Evolutionary conservation across 2,329 filamentous ascomycete genomes (phyloP).

Genomic region (Orbilia quercus): DNA sequence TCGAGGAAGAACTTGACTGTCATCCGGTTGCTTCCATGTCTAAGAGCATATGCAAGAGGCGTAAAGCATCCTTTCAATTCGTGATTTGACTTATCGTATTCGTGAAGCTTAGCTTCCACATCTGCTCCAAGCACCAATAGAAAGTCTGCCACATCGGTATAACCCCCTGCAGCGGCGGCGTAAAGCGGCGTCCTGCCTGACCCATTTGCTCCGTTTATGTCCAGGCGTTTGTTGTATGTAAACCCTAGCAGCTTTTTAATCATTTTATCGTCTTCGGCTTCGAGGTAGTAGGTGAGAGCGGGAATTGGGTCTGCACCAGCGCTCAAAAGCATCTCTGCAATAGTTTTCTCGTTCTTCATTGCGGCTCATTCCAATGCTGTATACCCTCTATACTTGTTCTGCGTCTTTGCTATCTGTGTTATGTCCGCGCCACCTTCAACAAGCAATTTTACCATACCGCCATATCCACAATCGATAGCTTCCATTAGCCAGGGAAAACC

Average conservation of each 20-base stretch:
- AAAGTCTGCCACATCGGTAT: neutral
- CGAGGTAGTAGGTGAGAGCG: neutral
- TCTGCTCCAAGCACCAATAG: slow-evolving; percentile 6
- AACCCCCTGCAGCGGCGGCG: neutral
- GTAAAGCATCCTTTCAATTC: neutral
- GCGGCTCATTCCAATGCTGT: neutral
- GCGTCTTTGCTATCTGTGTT: neutral
- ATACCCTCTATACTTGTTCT: neutral
- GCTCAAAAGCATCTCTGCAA: neutral
- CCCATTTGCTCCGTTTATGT: neutral
- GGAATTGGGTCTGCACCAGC: neutral
- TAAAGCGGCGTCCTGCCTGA: neutral
- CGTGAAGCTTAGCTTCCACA: neutral
- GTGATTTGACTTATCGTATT: neutral
- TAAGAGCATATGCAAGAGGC: neutral
- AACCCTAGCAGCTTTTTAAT: neutral
- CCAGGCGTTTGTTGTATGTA: neutral
- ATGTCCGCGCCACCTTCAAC: neutral
- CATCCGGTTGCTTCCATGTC: neutral
- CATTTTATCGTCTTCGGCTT: neutral
- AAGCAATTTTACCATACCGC: neutral
- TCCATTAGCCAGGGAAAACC: neutral
- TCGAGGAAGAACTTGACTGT: neutral
- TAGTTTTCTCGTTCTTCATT: neutral
- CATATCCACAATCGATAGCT: neutral